Conservation (phyloP, 1,284 basidiomycete species). For the Rhodotorula sp. region DNA sequence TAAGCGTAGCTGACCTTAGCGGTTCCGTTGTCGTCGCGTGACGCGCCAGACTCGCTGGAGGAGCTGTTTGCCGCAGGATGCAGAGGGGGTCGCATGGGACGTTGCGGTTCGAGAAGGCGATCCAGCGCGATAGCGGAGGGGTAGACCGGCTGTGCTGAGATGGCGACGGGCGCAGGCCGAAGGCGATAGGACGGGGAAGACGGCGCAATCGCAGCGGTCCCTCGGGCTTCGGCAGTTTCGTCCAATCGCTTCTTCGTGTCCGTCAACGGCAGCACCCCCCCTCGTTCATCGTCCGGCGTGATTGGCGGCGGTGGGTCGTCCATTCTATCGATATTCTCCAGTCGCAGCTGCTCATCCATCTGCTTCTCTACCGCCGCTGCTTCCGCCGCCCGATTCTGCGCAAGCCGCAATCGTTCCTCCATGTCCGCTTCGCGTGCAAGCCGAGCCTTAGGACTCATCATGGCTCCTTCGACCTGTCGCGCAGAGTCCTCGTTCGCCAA, state of each 20-base stretch:
- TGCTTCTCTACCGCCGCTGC: neutral
- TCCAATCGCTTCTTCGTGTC: neutral
- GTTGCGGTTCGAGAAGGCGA: neutral
- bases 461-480: neutral
- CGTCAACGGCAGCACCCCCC: neutral
- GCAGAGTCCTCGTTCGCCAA: neutral
- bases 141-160: too few species aligned
- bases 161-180: neutral
- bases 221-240: neutral
- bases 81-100: neutral
- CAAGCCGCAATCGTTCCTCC: neutral
- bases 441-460: neutral
- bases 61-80: too few species aligned
- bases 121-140: too few species aligned
- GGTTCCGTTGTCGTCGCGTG: too few species aligned
- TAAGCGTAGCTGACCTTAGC: too few species aligned
- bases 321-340: neutral
- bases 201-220: neutral
- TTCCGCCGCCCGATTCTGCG: neutral
- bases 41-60: too few species aligned
- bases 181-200: neutral
- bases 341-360: neutral
- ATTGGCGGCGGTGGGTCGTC: constrained; percentile 4
- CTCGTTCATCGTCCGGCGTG: neutral
- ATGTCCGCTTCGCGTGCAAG: neutral